Evolutionary conservation across 139 green algal species (phyloP), one percentile per base, ranked within the genome.

Genomic region (Closterium sp.): DNA sequence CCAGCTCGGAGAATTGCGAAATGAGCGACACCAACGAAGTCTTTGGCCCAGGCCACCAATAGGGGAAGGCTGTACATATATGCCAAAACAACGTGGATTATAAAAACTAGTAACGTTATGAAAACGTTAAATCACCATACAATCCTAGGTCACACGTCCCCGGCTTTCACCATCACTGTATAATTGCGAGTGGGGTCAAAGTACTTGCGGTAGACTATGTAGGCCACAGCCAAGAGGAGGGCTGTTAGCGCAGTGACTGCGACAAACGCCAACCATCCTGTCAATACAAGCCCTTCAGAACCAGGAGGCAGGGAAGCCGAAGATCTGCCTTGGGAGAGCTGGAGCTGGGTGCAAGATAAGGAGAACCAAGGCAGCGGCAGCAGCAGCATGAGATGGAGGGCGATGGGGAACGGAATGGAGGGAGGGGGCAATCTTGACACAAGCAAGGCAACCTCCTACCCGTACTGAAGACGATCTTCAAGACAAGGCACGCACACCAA

Each of bases 81-180:
- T n/a, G n/a, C n/a, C n/a, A n/a, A n/a, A n/a, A n/a, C n/a, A n/a
- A n/a, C n/a, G n/a, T n/a, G n/a, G n/a, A n/a, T n/a, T n/a, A n/a
- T n/a, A n/a, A n/a, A n/a, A n/a, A n/a, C n/a, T n/a, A n/a, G n/a
- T n/a, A n/a, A n/a, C n/a, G n/a, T n/a, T n/a, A n/a, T n/a, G n/a
- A n/a, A n/a, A n/a, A n/a, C n/a, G n/a, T n/a, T n/a, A n/a, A n/a
- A n/a, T n/a, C n/a, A n/a, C n/a, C n/a, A n/a, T n/a, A n/a, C n/a
- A n/a, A n/a, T n/a, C n/a, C n/a, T n/a, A n/a, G n/a, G n/a, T 76
- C 55, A 87, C 23, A 87, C 84, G 84, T 34, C 84, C 84, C 84
- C 84, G 25, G 33, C 84, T 34, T 87, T 87, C 25, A 87, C 33
- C 84, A 87, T 34, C 23, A 87, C 33, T 19, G 84, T 87, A 34